These are phyloP conservation scores for Eucalyptus fibrosa DNA, from an alignment of 345 rosid genomes.

Conservation along the genomic window DNA sequence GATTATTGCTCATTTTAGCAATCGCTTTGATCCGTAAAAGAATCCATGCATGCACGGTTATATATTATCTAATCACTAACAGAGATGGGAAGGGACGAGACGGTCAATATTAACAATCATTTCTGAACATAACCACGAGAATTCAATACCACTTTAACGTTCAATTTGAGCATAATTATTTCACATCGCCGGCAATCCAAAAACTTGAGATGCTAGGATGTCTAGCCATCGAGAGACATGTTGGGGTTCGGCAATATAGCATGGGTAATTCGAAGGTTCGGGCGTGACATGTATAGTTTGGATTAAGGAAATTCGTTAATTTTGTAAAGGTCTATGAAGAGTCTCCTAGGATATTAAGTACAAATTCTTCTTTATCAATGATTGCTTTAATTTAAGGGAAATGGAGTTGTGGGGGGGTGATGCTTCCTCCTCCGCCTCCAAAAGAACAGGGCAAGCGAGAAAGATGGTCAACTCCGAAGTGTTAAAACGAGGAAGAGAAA, in stretches of 20 bases:
- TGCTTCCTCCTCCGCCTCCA: neutral
- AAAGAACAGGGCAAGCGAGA: neutral
- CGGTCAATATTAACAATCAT: neutral
- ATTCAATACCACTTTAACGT: neutral
- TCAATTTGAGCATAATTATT: neutral
- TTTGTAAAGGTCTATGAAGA: neutral
- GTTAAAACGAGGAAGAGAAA: neutral
- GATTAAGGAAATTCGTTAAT: neutral
- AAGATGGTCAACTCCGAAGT: neutral
- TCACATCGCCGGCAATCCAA: neutral
- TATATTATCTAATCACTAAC: neutral
- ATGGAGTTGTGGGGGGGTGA: neutral
- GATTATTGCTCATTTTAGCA: neutral
- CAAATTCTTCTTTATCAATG: too few relatives aligned
- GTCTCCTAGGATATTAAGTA: neutral
- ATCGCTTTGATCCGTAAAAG: neutral
- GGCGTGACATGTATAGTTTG: accelerated
- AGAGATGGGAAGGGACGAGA: neutral
- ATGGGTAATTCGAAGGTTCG: neutral
- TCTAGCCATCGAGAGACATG: neutral
- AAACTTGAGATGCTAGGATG: neutral
- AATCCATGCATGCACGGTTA: neutral
- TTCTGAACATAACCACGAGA: neutral
- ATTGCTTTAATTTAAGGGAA: neutral
- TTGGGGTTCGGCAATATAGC: neutral